Conservation (phyloP, 495 filamentous ascomycete genomes). For the Penicillium pulvis region DNA sequence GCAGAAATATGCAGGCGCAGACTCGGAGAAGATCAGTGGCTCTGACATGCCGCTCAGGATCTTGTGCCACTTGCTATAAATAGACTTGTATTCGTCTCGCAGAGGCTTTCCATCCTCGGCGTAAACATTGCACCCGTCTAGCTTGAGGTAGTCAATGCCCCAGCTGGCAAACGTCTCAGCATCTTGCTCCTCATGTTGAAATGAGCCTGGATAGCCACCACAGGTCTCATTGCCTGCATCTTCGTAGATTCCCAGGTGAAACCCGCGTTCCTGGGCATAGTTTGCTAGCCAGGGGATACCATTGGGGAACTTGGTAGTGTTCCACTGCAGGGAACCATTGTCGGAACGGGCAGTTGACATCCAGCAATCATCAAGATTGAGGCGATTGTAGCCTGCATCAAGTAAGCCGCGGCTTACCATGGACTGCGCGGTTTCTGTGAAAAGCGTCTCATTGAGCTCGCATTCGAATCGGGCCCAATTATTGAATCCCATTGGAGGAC, state of each 20-base stretch:
- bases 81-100: conserved; percentile 33
- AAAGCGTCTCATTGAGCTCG: conserved; percentile 46
- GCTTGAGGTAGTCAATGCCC: conserved; percentile 48
- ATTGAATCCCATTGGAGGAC: conserved; percentile 49
- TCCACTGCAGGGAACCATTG: conserved; percentile 39
- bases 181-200: conserved; percentile 37
- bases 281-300: conserved; percentile 43
- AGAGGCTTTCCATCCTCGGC: conserved; percentile 25
- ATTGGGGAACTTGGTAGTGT: conserved; percentile 37
- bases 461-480: conserved; percentile 48
- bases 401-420: conserved; percentile 41
- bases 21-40: conserved; percentile 45
- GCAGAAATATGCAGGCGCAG: conserved; percentile 45
- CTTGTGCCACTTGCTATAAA: conserved; percentile 39
- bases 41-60: conserved; percentile 32
- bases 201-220: conserved; percentile 42
- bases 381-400: conserved; percentile 41
- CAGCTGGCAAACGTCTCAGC: conserved; percentile 41
- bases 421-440: conserved; percentile 40
- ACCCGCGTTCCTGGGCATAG: conserved; percentile 33
- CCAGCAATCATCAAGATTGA: conserved; percentile 50
- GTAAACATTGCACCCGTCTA: conserved; percentile 43
- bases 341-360: conserved; percentile 30
- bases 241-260: conserved; percentile 45
- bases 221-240: conserved; percentile 45